A percentile compares a stretch with the other conserved stretches of the same genome.
Evolutionary conservation across 2,329 filamentous ascomycete species (phyloP).

Genomic region (Cladophialophora psammophila): DNA sequence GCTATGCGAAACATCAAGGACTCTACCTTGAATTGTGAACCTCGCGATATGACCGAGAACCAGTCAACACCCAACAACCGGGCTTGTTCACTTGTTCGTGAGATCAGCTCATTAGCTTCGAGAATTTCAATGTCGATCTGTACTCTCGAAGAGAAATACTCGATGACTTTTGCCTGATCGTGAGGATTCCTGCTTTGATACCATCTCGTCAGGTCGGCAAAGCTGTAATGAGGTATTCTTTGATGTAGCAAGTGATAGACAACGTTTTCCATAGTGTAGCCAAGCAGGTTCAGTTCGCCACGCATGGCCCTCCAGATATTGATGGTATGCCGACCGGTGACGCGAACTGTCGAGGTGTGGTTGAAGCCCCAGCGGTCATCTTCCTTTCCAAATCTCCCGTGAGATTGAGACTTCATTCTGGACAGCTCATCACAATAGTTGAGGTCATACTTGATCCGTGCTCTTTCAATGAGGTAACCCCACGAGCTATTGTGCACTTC

Average conservation of each 20-base stretch:
- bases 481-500: slow-evolving; percentile 93
- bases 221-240: slow-evolving; percentile 86
- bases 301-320: slow-evolving; percentile 98
- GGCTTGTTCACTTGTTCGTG: slow-evolving; percentile 92
- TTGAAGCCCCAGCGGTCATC: slow-evolving; percentile 93
- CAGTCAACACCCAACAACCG: slow-evolving; percentile 93
- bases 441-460: slow-evolving; percentile 83
- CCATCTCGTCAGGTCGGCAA: slow-evolving; percentile 81
- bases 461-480: slow-evolving; percentile 94
- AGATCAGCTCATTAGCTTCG: slow-evolving; percentile 85
- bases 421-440: slow-evolving; percentile 92
- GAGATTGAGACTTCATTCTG: slow-evolving; percentile 81
- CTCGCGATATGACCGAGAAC: slow-evolving; percentile 91
- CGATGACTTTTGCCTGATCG: slow-evolving; percentile 76
- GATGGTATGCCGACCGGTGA: slow-evolving; percentile 96
- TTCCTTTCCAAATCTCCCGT: slow-evolving; percentile 84
- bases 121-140: slow-evolving; percentile 89
- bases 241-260: slow-evolving; percentile 88
- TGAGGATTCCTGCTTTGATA: slow-evolving; percentile 72
- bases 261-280: slow-evolving; percentile 97
- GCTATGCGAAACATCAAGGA: slow-evolving; percentile 98
- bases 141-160: slow-evolving; percentile 78
- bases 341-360: slow-evolving; percentile 85
- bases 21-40: slow-evolving; percentile 98
- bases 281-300: slow-evolving; percentile 85